Percentiles rank a stretch among this genome's conserved stretches.
Conservation (phyloP, 2,329 filamentous ascomycete genomes). For the Colletotrichum theobromicola region DNA sequence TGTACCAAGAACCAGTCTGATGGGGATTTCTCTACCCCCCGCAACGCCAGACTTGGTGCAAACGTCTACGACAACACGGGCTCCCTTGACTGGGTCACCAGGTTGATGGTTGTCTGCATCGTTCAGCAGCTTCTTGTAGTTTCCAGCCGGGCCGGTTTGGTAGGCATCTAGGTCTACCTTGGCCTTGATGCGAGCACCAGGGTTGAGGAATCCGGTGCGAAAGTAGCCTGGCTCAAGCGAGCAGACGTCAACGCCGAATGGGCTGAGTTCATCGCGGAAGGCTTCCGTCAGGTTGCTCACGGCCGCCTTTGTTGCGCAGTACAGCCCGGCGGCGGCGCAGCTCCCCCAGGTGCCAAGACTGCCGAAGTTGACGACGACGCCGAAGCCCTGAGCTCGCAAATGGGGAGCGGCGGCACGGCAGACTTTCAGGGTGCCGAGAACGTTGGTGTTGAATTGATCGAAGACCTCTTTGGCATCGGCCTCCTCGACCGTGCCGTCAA, state of each 20-base stretch:
- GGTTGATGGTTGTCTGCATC: constrained; percentile 52
- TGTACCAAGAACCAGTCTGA: constrained; percentile 58
- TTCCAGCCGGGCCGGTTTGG: constrained; percentile 32
- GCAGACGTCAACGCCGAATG: constrained; percentile 48
- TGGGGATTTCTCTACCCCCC: constrained; percentile 53
- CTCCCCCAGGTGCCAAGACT: constrained; percentile 50
- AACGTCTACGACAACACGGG: constrained; percentile 57
- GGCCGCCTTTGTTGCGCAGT: constrained; percentile 51
- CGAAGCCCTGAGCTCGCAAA: constrained; percentile 42
- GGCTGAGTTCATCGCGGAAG: constrained; percentile 45
- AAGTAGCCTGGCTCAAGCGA: constrained; percentile 59
- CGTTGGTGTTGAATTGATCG: constrained; percentile 54
- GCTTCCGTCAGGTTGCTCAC: constrained; percentile 49
- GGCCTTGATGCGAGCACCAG: constrained; percentile 30
- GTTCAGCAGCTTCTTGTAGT: constrained; percentile 33
- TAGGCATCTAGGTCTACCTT: constrained; percentile 37
- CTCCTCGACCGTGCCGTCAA: constrained; percentile 48
- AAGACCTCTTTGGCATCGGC: constrained; percentile 39
- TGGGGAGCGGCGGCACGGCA: constrained; percentile 52
- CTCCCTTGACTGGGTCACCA: constrained; percentile 61
- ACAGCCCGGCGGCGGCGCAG: constrained; percentile 41
- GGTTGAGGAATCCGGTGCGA: constrained; percentile 53
- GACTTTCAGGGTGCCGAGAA: constrained; percentile 56
- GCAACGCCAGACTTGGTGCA: constrained; percentile 55
- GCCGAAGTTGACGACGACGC: constrained; percentile 48